These are phyloP conservation scores for Atkinsonella hypoxylon DNA, from an alignment of 2,329 filamentous ascomycete genomes.

Conservation along the genomic window DNA sequence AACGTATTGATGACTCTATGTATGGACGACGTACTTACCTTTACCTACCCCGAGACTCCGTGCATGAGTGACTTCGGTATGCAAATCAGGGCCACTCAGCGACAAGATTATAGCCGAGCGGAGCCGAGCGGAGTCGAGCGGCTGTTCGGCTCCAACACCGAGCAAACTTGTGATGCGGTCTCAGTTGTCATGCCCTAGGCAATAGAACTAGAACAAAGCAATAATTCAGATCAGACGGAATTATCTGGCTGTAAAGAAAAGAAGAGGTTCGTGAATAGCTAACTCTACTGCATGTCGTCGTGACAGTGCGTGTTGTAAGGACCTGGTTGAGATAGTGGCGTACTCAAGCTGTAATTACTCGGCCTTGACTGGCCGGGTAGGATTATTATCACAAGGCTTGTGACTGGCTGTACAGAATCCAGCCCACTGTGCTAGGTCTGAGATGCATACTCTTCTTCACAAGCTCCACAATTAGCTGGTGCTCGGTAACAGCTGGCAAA, in stretches of 20 bases:
- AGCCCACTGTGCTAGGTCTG: neutral
- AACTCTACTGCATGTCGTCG: too few relatives aligned
- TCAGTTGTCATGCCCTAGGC: neutral
- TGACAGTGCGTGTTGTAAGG: neutral
- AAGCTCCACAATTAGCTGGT: conserved; percentile 7
- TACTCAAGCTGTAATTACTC: neutral
- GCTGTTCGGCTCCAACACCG: neutral
- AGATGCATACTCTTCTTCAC: neutral
- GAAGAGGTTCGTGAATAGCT: too few relatives aligned
- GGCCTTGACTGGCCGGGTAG: neutral
- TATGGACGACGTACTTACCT: too few relatives aligned
- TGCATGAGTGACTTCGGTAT: too few relatives aligned
- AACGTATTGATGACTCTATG: too few relatives aligned
- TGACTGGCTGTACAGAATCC: conserved; percentile 12
- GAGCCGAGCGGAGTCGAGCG: neutral
- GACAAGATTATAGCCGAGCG: neutral
- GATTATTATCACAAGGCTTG: conserved; percentile 15
- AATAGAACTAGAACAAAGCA: too few relatives aligned
- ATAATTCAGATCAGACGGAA: too few relatives aligned
- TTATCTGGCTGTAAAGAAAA: too few relatives aligned
- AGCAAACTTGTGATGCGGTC: neutral
- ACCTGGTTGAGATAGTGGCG: conserved; percentile 8
- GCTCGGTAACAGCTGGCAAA: conserved; percentile 11
- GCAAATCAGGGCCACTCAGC: too few relatives aligned
- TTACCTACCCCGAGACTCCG: too few relatives aligned